Percentiles rank a stretch among this genome's conserved stretches.
Evolutionary conservation across 768 basidiomycete species (phyloP).

Genomic region (Dioszegia aurantiaca): DNA sequence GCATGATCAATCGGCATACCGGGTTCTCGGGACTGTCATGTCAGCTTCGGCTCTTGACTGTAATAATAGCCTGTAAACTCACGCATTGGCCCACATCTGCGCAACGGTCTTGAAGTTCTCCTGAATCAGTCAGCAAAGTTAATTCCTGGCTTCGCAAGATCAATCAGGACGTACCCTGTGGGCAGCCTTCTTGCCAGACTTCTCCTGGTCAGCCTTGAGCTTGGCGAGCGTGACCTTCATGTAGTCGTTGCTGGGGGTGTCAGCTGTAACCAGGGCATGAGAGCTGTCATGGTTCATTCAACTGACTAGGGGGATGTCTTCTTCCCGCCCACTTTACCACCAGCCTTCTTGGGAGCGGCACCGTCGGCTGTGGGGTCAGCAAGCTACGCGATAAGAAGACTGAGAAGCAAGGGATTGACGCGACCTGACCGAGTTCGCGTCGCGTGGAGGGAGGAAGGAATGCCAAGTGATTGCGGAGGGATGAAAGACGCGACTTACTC

Average conservation of each 20-base stretch:
- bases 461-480: neutral
- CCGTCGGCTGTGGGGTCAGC: slow-evolving; percentile 18
- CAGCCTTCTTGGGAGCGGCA: slow-evolving; percentile 28
- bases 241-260: slow-evolving; percentile 42
- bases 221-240: slow-evolving; percentile 50
- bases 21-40: slow-evolving; percentile 45
- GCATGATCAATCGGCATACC: slow-evolving; percentile 21
- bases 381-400: neutral
- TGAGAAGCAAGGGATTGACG: slow-evolving; percentile 6
- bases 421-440: slow-evolving; percentile 7
- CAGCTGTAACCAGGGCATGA: neutral
- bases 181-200: slow-evolving; percentile 40
- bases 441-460: slow-evolving; percentile 6
- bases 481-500: slow-evolving; percentile 32
- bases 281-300: neutral
- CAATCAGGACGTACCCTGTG: slow-evolving; percentile 33
- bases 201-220: slow-evolving; percentile 47
- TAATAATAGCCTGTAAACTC: too few relatives aligned
- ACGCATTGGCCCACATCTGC: slow-evolving; percentile 40
- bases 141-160: neutral
- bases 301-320: slow-evolving; percentile 45
- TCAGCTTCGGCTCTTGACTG: slow-evolving; percentile 15
- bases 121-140: slow-evolving; percentile 18
- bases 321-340: slow-evolving; percentile 27
- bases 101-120: slow-evolving; percentile 49